These are phyloP conservation scores for Cercospora berteroae DNA, from an alignment of 2,329 filamentous ascomycete genomes.

Conservation along the genomic window DNA sequence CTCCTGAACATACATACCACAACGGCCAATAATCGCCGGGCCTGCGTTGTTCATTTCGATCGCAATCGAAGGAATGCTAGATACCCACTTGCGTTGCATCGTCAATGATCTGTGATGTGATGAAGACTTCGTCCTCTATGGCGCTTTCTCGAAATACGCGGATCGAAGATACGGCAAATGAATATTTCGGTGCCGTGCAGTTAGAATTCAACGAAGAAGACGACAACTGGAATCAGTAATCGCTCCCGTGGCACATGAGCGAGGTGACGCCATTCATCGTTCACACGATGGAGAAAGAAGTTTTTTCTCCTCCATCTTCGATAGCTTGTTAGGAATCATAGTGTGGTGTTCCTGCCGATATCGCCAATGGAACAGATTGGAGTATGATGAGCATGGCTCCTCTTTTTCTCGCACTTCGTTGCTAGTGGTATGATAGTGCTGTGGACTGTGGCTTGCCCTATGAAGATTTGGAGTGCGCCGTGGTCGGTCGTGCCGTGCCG, in stretches of 20 bases:
- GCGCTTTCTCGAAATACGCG: not conserved
- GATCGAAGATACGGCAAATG: not conserved
- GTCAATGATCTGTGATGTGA: not conserved
- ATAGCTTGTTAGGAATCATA: not conserved
- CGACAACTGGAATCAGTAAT: not conserved
- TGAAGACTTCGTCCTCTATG: not conserved
- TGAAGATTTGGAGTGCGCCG: not conserved
- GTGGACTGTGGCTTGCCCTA: not conserved
- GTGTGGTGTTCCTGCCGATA: not conserved
- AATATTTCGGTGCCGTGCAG: not conserved
- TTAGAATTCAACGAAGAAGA: not conserved
- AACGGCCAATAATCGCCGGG: not conserved
- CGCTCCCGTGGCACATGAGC: not conserved
- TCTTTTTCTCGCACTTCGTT: not conserved
- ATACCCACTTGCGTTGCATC: not conserved
- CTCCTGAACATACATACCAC: not conserved
- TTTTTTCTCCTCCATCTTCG: not conserved
- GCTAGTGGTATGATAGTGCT: not conserved
- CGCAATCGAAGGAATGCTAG: not conserved
- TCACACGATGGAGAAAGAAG: not conserved
- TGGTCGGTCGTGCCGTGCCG: conserved; percentile 1
- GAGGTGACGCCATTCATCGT: not conserved
- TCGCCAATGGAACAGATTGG: not conserved
- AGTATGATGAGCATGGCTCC: not conserved
- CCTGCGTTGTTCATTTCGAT: not conserved